phyloP scores from a whole-genome alignment of 2,329 filamentous ascomycete species.

The Neofusicoccum sp. region DNA sequence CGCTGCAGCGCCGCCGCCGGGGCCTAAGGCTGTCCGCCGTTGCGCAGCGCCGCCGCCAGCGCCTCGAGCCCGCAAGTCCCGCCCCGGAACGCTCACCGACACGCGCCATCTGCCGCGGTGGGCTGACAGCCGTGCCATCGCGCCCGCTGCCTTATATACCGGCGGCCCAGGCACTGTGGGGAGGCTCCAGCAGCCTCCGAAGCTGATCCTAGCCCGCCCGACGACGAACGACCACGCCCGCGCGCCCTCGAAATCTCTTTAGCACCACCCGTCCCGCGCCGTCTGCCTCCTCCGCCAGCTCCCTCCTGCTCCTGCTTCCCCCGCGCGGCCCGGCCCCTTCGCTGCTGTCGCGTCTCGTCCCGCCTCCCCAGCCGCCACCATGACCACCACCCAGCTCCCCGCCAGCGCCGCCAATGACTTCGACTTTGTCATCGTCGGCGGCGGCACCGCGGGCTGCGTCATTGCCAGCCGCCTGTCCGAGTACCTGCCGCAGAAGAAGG shows the following conservation, averaged over 20 bases:
- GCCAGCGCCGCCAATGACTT: slow-evolving; percentile 66
- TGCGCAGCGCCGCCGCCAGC: not conserved
- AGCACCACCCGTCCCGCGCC: slow-evolving; percentile 6
- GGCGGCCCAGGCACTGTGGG: not conserved
- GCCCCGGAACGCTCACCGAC: slow-evolving; percentile 13
- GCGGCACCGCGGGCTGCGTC: slow-evolving; percentile 84
- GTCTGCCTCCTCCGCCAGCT: not conserved
- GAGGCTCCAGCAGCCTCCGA: not conserved
- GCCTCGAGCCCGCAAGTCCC: not conserved
- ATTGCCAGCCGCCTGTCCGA: slow-evolving; percentile 77
- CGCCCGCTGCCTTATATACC: not conserved
- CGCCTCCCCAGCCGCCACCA: slow-evolving; percentile 32
- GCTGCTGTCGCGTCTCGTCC: slow-evolving; percentile 20
- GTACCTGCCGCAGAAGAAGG: slow-evolving; percentile 79
- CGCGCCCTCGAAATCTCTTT: slow-evolving; percentile 7
- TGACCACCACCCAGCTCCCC: slow-evolving; percentile 71
- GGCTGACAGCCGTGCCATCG: slow-evolving; percentile 18
- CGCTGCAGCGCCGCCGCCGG: not conserved
- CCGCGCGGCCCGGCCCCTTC: slow-evolving; percentile 13
- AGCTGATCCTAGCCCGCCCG: slow-evolving; percentile 1
- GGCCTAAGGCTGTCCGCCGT: slow-evolving; percentile 12
- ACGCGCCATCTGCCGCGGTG: slow-evolving; percentile 6
- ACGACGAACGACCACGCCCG: not conserved
- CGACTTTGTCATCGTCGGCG: slow-evolving; percentile 85
- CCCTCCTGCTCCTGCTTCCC: slow-evolving; percentile 18